Conservation (phyloP, 1,284 basidiomycete species). For the Takashimella tepidaria region DNA sequence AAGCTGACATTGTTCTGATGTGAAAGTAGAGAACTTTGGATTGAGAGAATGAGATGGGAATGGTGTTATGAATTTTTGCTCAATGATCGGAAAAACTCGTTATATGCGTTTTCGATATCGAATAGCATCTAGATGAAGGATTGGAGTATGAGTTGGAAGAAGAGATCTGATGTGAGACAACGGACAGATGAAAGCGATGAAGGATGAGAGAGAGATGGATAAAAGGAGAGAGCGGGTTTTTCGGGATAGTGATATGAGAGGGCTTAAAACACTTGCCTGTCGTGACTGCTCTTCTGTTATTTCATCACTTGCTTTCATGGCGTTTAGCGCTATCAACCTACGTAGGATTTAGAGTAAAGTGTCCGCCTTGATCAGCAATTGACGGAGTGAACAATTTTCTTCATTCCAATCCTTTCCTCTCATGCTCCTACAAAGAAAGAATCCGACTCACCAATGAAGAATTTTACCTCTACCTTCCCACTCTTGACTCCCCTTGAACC, state of each 20-base stretch:
- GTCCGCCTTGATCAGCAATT: too few relatives aligned
- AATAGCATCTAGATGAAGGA: slow-evolving; percentile 66
- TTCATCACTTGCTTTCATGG: slow-evolving; percentile 95
- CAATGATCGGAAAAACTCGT: slow-evolving; percentile 87
- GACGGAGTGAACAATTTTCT: too few relatives aligned
- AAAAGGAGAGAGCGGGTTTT: neutral
- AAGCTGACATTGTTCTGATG: too few relatives aligned
- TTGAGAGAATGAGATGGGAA: too few relatives aligned
- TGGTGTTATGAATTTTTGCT: slow-evolving; percentile 15
- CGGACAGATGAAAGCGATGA: too few relatives aligned
- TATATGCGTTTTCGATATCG: slow-evolving; percentile 94
- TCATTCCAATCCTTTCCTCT: too few relatives aligned
- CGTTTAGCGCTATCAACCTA: slow-evolving; percentile 93
- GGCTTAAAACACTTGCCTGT: slow-evolving; percentile 59
- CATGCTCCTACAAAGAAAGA: too few relatives aligned
- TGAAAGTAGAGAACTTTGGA: too few relatives aligned
- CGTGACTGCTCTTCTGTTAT: slow-evolving; percentile 92
- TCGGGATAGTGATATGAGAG: too few relatives aligned
- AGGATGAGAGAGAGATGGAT: neutral
- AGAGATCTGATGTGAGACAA: too few relatives aligned
- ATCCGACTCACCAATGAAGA: slow-evolving; percentile 70
- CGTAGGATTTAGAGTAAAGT: too few relatives aligned
- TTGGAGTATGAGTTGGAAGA: neutral
- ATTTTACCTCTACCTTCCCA: slow-evolving; percentile 93
- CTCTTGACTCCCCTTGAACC: slow-evolving; percentile 86